Evolutionary conservation across 108 stramenopile species (phyloP).

Genomic region (Poteriospumella lacustris): DNA sequence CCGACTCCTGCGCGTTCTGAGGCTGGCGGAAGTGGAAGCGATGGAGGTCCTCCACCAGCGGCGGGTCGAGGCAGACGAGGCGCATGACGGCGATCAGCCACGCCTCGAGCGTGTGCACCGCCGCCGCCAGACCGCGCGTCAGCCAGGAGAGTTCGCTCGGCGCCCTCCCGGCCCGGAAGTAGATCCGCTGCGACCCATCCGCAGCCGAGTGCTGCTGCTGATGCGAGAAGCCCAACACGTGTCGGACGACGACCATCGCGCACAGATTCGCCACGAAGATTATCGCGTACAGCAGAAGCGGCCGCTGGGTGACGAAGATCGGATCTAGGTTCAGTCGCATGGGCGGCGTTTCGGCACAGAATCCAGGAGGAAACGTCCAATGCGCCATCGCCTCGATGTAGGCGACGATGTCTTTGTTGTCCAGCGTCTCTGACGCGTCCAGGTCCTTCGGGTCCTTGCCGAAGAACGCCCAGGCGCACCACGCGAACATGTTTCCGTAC

Average conservation of each 20-base stretch:
- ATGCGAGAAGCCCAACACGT: neutral
- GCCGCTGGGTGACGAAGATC: constrained; percentile 5
- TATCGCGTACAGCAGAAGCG: neutral
- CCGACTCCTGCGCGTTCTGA: neutral
- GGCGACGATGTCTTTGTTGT: neutral
- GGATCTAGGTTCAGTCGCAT: neutral
- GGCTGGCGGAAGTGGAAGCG: neutral
- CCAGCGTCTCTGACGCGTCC: neutral
- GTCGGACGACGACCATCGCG: neutral
- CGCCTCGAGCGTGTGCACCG: neutral
- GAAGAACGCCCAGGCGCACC: constrained; percentile 1
- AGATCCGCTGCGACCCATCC: too few relatives aligned
- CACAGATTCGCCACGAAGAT: neutral
- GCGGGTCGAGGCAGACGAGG: neutral
- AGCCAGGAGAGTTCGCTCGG: neutral
- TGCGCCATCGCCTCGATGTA: neutral
- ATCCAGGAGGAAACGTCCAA: neutral
- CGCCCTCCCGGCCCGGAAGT: neutral
- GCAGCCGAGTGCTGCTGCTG: too few relatives aligned
- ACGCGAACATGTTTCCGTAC: neutral
- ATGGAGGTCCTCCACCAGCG: neutral
- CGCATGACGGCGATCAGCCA: neutral
- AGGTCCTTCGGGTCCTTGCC: neutral
- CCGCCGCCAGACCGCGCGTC: neutral
- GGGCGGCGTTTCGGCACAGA: neutral